Evolutionary conservation across 805 yeast genomes (phyloP).

Genomic region (Saccharomyces cerevisiae): DNA sequence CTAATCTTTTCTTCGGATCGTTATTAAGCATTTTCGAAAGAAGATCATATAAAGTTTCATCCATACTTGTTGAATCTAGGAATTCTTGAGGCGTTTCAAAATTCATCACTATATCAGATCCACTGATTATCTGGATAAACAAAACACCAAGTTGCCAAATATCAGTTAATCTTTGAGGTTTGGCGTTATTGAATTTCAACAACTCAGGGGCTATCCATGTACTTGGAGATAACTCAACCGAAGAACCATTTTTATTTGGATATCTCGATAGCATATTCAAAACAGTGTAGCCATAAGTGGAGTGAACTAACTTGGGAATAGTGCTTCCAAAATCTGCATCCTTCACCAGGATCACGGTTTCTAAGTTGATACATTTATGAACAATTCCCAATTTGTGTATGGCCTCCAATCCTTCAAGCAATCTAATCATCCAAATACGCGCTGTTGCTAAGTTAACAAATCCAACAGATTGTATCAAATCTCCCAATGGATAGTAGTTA

Average conservation of each 20-base stretch:
- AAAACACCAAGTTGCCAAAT: slow-evolving; percentile 88
- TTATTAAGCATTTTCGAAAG: slow-evolving; percentile 55
- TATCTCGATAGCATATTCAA: slow-evolving; percentile 33
- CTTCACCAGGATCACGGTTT: slow-evolving; percentile 47
- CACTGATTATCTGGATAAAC: slow-evolving; percentile 57
- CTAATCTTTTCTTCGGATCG: slow-evolving; percentile 63
- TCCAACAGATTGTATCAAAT: slow-evolving; percentile 58
- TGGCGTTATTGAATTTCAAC: slow-evolving; percentile 27
- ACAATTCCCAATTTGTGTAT: slow-evolving; percentile 78
- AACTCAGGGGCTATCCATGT: slow-evolving; percentile 82
- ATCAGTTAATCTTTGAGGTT: slow-evolving; percentile 74
- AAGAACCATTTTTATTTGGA: slow-evolving; percentile 28
- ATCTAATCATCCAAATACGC: slow-evolving; percentile 79
- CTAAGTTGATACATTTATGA: slow-evolving; percentile 60
- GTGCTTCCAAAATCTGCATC: slow-evolving; percentile 47
- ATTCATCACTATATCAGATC: slow-evolving; percentile 46
- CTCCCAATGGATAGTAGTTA: slow-evolving; percentile 50
- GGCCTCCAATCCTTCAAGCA: slow-evolving; percentile 76
- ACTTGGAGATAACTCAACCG: slow-evolving; percentile 16
- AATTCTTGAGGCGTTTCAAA: slow-evolving; percentile 60
- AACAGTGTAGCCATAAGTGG: slow-evolving; percentile 49
- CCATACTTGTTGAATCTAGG: slow-evolving; percentile 38
- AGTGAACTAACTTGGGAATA: slow-evolving; percentile 49
- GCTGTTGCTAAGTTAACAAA: slow-evolving; percentile 66
- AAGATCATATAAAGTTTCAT: slow-evolving; percentile 58